Conservation (phyloP, 805 yeast species). For the Wickerhamomyces canadensis region DNA sequence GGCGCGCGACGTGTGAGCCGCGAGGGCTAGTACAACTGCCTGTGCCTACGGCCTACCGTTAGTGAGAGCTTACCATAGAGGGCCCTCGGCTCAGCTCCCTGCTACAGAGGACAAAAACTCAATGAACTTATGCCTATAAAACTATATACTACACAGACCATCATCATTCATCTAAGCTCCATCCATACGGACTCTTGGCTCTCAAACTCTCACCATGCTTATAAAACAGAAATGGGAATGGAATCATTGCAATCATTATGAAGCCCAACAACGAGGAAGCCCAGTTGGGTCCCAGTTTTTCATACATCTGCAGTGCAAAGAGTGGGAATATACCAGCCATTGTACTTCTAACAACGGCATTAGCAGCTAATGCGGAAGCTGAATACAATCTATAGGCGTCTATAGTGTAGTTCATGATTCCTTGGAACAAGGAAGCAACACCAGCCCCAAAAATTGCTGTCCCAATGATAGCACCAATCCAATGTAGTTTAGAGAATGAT, state of each 20-base stretch:
- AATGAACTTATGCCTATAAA: no score
- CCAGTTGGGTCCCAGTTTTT: constrained; percentile 51
- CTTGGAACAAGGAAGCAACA: constrained; percentile 59
- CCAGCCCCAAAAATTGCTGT: constrained; percentile 75
- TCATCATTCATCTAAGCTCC: constrained; percentile 26
- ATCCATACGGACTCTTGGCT: constrained; percentile 42
- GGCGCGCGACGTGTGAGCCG: no score
- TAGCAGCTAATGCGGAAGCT: constrained; percentile 47
- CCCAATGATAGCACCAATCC: constrained; percentile 68
- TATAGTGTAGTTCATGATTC: constrained; percentile 60
- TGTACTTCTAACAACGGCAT: constrained; percentile 45
- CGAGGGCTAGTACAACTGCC: no score
- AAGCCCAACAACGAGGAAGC: constrained; percentile 50
- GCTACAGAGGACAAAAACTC: no score
- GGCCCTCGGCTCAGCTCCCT: no score
- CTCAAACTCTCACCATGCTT: constrained; percentile 39
- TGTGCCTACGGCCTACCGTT: no score
- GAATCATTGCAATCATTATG: constrained; percentile 42
- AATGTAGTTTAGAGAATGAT: constrained; percentile 50
- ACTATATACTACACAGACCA: no score
- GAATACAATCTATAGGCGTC: constrained; percentile 53
- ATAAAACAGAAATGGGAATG: constrained; percentile 51
- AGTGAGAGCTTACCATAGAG: no score
- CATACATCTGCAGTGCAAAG: constrained; percentile 53
- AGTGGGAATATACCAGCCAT: constrained; percentile 55